Conservation (phyloP, 2,329 filamentous ascomycete genomes). For the Hypoxylon sp. region DNA sequence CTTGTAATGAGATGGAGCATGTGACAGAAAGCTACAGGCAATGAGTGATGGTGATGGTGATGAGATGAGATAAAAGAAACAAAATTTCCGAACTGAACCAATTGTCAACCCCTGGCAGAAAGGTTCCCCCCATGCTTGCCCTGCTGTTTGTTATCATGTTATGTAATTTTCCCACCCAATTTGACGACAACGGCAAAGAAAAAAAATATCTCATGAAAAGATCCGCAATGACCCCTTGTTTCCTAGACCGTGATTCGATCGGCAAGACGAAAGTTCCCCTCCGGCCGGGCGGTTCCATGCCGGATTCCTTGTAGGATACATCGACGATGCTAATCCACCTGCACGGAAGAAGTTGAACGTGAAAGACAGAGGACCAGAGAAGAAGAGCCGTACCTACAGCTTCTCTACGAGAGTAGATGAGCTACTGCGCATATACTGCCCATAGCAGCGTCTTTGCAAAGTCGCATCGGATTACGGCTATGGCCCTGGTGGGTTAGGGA, state of each 20-base stretch:
- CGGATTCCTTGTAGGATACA: slow-evolving; percentile 3
- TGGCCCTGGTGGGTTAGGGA: slow-evolving; percentile 27
- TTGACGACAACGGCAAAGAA: background rate
- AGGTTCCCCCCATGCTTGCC: background rate
- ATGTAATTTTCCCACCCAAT: slow-evolving; percentile 4
- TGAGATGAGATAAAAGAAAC: slow-evolving; percentile 6
- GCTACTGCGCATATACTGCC: background rate
- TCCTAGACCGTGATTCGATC: slow-evolving; percentile 5
- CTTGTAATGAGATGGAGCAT: background rate
- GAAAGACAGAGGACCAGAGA: background rate
- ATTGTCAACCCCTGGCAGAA: background rate
- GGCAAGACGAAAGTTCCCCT: slow-evolving; percentile 13
- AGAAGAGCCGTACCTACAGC: no score
- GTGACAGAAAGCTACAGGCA: background rate
- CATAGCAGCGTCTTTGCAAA: slow-evolving; percentile 14
- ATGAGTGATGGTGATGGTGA: background rate
- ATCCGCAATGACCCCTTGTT: slow-evolving; percentile 1
- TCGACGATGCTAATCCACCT: slow-evolving; percentile 15
- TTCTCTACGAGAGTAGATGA: background rate
- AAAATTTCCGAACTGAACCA: slow-evolving; percentile 18
- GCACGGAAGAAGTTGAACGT: slow-evolving; percentile 5
- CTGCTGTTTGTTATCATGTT: slow-evolving; percentile 23
- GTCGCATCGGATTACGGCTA: slow-evolving; percentile 32
- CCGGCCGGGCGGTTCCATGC: slow-evolving; percentile 6
- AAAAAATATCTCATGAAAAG: slow-evolving; percentile 9